Evolutionary conservation across 768 basidiomycete genomes (phyloP), one percentile per base, ranked within the genome.

Genomic region (Sporobolomyces pararoseus): DNA sequence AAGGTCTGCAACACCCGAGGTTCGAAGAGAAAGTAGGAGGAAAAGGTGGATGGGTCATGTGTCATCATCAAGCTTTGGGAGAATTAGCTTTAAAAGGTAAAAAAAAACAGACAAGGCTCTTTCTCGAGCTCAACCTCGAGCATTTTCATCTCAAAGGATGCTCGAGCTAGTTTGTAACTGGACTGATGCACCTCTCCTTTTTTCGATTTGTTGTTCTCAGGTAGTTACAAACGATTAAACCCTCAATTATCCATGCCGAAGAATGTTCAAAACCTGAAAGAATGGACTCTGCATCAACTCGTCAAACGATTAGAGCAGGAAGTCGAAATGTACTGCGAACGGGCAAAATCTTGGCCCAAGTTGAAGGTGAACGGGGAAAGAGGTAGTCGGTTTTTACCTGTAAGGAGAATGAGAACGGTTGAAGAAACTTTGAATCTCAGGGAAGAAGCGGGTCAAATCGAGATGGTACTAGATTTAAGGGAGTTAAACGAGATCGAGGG

Each of bases 31-130:
- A 49, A 23, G 46, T 19, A n/a, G 46, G 32, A 4, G 59, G 59
- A 23, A 61, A 61, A 61, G 59, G 59, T 3, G 21, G 29, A 5
- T 61, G 59, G 59, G 46, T 61, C 3, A 34, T 61, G 46, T 61
- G 59, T 34, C 44, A 61, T 29, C 14, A 32, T 32, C 46, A 9
- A 49, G 59, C 44, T 3, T 12, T 61, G 13, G 19, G 4, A 14
- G n/a, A 47, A 34, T 23, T 61, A 21, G 59, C 59, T 2, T 16
- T 25, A 3, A 61, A 35, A 49, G 59, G 58, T 60, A 44, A 5
- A 46, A 21, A 7, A n/a, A n/a, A n/a, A n/a, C n/a, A n/a, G n/a
- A n/a, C n/a, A n/a, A n/a, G n/a, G n/a, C n/a, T n/a, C n/a, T n/a
- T n/a, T n/a, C n/a, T n/a, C n/a, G n/a, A n/a, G n/a, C n/a, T n/a